Evolutionary conservation across 257 asterid species (phyloP), one percentile per base, ranked within the genome.

Genomic region (Solanum piurae): DNA sequence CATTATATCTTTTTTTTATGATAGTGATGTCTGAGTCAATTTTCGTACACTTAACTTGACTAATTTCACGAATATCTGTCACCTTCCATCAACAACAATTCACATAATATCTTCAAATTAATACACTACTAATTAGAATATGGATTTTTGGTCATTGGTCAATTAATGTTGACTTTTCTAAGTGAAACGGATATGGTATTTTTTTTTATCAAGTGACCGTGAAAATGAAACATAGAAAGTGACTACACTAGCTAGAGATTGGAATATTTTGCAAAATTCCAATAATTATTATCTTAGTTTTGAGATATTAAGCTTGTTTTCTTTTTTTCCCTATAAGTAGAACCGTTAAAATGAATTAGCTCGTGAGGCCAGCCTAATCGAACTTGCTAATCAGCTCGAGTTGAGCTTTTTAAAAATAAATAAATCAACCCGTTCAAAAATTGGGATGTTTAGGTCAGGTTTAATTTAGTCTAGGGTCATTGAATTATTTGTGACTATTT

Each of bases 11-110:
- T 13, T 16, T 5, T 49, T 52, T 52, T 52, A 52, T 0, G 23
- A 16, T 16, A 52, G 23, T 16, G 1, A 6, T 49, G 16, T 49
- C 0, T 49, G 3, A 16, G 3, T 16, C 7, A 16, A 16, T 5
- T 49, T 49, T 49, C 0, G 1, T 0, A 52, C 1, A 52, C 1
- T 4, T 52, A 52, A 0, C 0, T 16, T 16, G 1, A 6, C 1
- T 52, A 52, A 52, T 52, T 52, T 16, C 21, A 52, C 0, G 1
- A 0, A 52, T 0, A 52, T 52, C 8, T 49, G 14, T 49, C 60
- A 49, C 8, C 21, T 14, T 16, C 8, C 1, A 49, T 2, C 3
- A 14, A 0, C 7, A 14, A 16, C 2, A 5, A 1, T 5, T 5
- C 6, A 14, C 21, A 16, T 16, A 9, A 49, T 49, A 42, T 7